phyloP scores from a whole-genome alignment of 1,284 basidiomycete genomes.

The Sphagnurus paluster region DNA sequence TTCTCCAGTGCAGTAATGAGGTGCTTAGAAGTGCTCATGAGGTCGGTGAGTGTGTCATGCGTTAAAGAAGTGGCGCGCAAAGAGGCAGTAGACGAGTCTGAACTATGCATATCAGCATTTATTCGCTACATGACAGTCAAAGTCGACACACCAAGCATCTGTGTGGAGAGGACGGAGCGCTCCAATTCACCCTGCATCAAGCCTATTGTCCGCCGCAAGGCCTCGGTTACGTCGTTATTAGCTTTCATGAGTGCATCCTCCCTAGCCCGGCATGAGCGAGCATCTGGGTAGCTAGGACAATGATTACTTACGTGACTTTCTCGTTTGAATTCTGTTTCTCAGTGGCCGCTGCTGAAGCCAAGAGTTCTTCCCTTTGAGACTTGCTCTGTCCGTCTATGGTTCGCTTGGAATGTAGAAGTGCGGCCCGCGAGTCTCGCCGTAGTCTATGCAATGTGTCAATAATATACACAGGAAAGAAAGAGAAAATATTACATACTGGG shows the following conservation, averaged over 20 bases:
- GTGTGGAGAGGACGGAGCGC: conserved; percentile 80
- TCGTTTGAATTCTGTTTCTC: conserved; percentile 50
- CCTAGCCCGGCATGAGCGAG: conserved; percentile 33
- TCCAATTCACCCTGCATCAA: conserved; percentile 92
- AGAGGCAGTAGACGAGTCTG: conserved; percentile 80
- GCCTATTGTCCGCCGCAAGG: conserved; percentile 79
- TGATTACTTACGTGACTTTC: conserved; percentile 55
- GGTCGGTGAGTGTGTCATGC: conserved; percentile 75
- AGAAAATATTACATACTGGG: conserved; percentile 42
- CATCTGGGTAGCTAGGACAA: not conserved
- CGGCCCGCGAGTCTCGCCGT: conserved; percentile 61
- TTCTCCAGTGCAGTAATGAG: conserved; percentile 85
- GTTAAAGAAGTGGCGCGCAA: conserved; percentile 72
- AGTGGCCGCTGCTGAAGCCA: conserved; percentile 47
- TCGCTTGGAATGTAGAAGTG: conserved; percentile 69
- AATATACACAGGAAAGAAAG: not conserved
- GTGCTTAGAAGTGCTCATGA: conserved; percentile 79
- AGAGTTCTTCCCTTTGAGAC: conserved; percentile 65
- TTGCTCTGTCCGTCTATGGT: conserved; percentile 60
- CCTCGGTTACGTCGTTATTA: conserved; percentile 84
- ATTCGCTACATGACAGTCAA: conserved; percentile 4
- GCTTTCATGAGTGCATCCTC: conserved; percentile 88
- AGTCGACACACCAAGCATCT: conserved; percentile 72
- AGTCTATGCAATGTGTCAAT: conserved; percentile 41
- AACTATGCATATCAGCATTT: conserved; percentile 2